Conservation (phyloP, 768 basidiomycete genomes). For the Dictyophora rubrovolvata region DNA sequence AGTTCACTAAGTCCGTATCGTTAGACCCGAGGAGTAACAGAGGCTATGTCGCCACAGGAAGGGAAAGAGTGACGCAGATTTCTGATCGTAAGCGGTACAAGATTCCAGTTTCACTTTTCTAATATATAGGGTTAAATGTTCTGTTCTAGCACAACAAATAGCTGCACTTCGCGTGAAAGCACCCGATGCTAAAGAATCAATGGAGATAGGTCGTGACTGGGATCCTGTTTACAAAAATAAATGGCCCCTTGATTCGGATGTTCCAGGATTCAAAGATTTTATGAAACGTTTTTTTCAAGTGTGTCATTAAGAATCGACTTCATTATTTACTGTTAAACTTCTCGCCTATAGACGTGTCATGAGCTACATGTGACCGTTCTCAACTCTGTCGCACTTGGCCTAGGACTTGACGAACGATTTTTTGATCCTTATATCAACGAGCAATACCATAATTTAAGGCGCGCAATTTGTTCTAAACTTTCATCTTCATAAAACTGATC, state of each 20-base stretch:
- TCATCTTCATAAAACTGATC: not conserved
- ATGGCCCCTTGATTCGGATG: constrained; percentile 61
- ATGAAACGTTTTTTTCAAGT: constrained; percentile 73
- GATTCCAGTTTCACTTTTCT: not conserved
- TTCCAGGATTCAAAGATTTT: constrained; percentile 56
- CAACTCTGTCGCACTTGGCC: constrained; percentile 77
- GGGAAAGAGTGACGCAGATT: constrained; percentile 75
- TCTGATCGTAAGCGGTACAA: constrained; percentile 28
- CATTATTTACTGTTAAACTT: not conserved
- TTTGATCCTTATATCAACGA: constrained; percentile 70
- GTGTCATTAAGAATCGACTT: not conserved
- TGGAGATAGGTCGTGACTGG: constrained; percentile 87
- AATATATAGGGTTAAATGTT: not conserved
- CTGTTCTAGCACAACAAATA: constrained; percentile 45
- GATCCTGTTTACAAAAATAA: constrained; percentile 67
- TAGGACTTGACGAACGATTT: constrained; percentile 60
- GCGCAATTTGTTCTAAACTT: not conserved
- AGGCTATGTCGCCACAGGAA: constrained; percentile 71
- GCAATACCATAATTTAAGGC: constrained; percentile 64
- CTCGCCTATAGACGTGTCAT: constrained; percentile 50
- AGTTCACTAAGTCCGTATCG: not conserved
- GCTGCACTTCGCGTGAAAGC: constrained; percentile 60
- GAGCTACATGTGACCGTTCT: constrained; percentile 66
- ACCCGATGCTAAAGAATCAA: constrained; percentile 75
- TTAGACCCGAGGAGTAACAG: constrained; percentile 71